These are phyloP conservation scores for Fusarium sambucinum DNA, from an alignment of 2,329 filamentous ascomycete species.

Conservation along the genomic window DNA sequence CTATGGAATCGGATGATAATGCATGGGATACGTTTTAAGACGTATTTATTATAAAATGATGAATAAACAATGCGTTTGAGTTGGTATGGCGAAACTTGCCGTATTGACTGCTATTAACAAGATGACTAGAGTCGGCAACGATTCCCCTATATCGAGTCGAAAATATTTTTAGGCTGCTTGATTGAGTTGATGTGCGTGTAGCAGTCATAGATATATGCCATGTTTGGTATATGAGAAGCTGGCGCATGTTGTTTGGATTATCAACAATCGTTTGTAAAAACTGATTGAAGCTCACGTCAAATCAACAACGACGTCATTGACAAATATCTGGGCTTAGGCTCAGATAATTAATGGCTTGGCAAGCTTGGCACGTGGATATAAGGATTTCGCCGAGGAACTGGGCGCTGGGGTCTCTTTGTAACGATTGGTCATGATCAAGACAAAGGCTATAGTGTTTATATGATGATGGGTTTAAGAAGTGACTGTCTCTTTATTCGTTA, in stretches of 20 bases:
- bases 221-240: no score
- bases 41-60: background rate
- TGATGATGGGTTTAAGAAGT: background rate
- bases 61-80: background rate
- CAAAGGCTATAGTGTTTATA: background rate
- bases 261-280: background rate
- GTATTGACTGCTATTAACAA: background rate
- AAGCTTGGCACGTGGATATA: background rate
- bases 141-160: background rate
- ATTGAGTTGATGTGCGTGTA: background rate
- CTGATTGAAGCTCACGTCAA: background rate
- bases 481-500: background rate
- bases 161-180: background rate
- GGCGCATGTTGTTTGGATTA: background rate
- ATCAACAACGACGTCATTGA: background rate
- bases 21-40: slow-evolving; percentile 18
- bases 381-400: slow-evolving; percentile 1
- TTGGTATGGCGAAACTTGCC: background rate
- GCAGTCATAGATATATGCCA: no score
- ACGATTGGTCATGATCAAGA: background rate
- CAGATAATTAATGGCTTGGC: background rate
- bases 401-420: background rate
- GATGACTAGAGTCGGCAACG: background rate
- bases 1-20: slow-evolving; percentile 26
- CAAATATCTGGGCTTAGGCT: background rate